Conservation (phyloP, 805 yeast genomes). For the Wickerhamiella nectarea region DNA sequence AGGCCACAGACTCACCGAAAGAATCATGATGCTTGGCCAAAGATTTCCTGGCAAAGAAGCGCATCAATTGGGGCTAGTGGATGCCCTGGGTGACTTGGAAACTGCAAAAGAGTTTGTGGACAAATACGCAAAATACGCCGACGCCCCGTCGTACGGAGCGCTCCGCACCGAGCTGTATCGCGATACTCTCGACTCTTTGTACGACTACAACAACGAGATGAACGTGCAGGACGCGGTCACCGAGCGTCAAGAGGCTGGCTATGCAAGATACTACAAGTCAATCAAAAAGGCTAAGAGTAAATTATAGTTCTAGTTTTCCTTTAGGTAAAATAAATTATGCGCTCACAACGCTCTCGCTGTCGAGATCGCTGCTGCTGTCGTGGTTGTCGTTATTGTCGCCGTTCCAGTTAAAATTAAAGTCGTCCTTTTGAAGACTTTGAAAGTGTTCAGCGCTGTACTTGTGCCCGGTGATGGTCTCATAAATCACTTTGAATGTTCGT, state of each 20-base stretch:
- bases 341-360: background rate
- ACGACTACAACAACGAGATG: constrained; percentile 13
- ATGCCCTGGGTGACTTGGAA: constrained; percentile 25
- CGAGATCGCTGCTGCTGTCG: background rate
- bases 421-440: background rate
- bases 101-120: constrained; percentile 25
- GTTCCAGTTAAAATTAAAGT: background rate
- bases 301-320: background rate
- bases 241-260: constrained; percentile 12
- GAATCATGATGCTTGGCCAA: constrained; percentile 25
- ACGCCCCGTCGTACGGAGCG: constrained; percentile 24
- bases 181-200: constrained; percentile 20
- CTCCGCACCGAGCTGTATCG: constrained; percentile 22
- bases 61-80: constrained; percentile 52
- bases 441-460: constrained; percentile 19
- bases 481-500: constrained; percentile 51
- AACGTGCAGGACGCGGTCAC: constrained; percentile 1
- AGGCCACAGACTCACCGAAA: constrained; percentile 23
- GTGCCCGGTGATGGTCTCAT: constrained; percentile 38
- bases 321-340: background rate
- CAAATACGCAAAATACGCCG: constrained; percentile 17
- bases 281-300: constrained; percentile 1
- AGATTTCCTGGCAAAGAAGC: constrained; percentile 54
- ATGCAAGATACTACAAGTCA: background rate
- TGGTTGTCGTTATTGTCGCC: background rate